Conservation (phyloP, 2,329 filamentous ascomycete genomes). For the Ophiobolus disseminans region DNA sequence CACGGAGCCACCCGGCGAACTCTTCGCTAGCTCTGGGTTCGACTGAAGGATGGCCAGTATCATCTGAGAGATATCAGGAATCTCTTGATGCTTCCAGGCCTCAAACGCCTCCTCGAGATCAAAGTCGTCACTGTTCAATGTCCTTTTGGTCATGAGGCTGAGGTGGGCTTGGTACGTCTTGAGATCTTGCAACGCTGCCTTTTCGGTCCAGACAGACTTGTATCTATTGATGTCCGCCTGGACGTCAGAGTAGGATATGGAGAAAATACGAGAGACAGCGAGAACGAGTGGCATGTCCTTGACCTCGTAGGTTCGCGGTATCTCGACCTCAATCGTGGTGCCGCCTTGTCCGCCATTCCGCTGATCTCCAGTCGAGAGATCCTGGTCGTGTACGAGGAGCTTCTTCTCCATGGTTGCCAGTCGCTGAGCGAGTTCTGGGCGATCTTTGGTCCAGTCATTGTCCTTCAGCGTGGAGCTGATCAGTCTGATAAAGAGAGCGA, state of each 20-base stretch:
- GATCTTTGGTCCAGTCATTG: slow-evolving; percentile 83
- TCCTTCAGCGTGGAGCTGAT: slow-evolving; percentile 80
- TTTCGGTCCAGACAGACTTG: slow-evolving; percentile 84
- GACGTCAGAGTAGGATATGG: slow-evolving; percentile 76
- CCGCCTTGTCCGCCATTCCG: slow-evolving; percentile 65
- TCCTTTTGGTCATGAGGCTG: slow-evolving; percentile 77
- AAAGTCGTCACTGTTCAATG: slow-evolving; percentile 84
- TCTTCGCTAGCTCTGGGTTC: slow-evolving; percentile 84
- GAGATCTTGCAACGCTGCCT: slow-evolving; percentile 86
- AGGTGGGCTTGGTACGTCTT: slow-evolving; percentile 93
- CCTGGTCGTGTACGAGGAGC: slow-evolving; percentile 90
- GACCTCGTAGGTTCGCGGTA: slow-evolving; percentile 87
- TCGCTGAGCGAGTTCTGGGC: slow-evolving; percentile 81
- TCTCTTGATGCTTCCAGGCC: slow-evolving; percentile 89
- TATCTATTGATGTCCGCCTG: slow-evolving; percentile 88
- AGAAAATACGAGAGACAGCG: slow-evolving; percentile 85
- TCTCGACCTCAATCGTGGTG: slow-evolving; percentile 78
- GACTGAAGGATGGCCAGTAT: slow-evolving; percentile 89
- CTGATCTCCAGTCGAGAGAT: slow-evolving; percentile 70
- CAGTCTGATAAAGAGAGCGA: slow-evolving; percentile 91
- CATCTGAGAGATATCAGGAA: slow-evolving; percentile 86
- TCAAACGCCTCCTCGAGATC: slow-evolving; percentile 87
- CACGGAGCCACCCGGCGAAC: slow-evolving; percentile 66
- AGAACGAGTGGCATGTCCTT: slow-evolving; percentile 97
- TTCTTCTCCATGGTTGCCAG: slow-evolving; percentile 89